Conservation (phyloP, 1,284 basidiomycete genomes). For the Sporisorium iseilematis-ciliati region DNA sequence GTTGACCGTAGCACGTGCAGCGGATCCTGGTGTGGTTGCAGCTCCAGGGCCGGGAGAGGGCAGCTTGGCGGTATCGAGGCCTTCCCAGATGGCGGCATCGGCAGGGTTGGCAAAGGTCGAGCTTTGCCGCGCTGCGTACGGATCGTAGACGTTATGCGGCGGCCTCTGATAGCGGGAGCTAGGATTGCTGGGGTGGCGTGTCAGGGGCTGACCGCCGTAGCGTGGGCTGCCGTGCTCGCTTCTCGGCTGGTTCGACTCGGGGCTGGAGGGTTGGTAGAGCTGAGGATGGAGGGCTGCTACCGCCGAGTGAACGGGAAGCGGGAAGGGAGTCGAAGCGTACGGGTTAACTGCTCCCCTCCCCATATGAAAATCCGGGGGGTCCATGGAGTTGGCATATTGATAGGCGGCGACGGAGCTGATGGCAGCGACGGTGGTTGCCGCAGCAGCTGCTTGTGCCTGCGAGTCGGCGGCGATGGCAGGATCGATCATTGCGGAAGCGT, state of each 20-base stretch:
- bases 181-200: slow-evolving; percentile 49
- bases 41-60: slow-evolving; percentile 43
- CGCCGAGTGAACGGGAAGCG: slow-evolving; percentile 53
- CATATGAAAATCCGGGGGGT: slow-evolving; percentile 56
- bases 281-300: slow-evolving; percentile 51
- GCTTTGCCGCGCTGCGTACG: slow-evolving; percentile 22
- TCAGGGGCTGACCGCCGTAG: slow-evolving; percentile 45
- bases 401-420: slow-evolving; percentile 54
- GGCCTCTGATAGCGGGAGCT: slow-evolving; percentile 32
- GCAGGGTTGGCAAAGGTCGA: slow-evolving; percentile 26
- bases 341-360: slow-evolving; percentile 57
- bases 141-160: slow-evolving; percentile 22
- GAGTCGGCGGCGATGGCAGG: slow-evolving; percentile 53
- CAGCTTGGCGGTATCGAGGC: slow-evolving; percentile 48
- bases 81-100: slow-evolving; percentile 55
- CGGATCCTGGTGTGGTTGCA: slow-evolving; percentile 41
- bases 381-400: slow-evolving; percentile 50
- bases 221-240: slow-evolving; percentile 60
- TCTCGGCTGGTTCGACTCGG: slow-evolving; percentile 58
- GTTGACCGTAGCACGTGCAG: slow-evolving; percentile 38
- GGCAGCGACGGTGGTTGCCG: slow-evolving; percentile 48
- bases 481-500: slow-evolving; percentile 50
- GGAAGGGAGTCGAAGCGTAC: slow-evolving; percentile 57
- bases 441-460: slow-evolving; percentile 46
- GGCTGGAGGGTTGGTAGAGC: slow-evolving; percentile 56